A percentile compares a stretch with the other conserved stretches of the same genome.
These are phyloP conservation scores for Pseudogymnoascus sp. DNA, from an alignment of 2,329 filamentous ascomycete genomes.

Conservation along the genomic window DNA sequence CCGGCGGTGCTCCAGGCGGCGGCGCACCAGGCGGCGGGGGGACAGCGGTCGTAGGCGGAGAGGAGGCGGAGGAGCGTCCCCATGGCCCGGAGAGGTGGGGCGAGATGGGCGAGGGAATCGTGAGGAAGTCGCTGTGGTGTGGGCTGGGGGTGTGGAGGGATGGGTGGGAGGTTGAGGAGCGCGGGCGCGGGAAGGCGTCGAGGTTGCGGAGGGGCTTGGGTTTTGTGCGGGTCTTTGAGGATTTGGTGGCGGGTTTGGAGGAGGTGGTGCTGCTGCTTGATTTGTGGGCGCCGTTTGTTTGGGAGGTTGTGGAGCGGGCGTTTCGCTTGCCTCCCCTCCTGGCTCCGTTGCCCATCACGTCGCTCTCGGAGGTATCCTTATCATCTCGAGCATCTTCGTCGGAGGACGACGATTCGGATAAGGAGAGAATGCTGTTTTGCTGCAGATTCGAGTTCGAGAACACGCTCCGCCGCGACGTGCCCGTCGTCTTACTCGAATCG, in stretches of 20 bases:
- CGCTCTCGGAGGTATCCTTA: neutral
- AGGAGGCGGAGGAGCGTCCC: neutral
- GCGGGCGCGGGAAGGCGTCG: neutral
- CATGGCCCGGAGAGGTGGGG: neutral
- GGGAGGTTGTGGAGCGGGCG: too few species aligned
- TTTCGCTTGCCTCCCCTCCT: neutral
- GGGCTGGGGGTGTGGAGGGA: neutral
- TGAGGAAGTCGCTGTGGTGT: neutral
- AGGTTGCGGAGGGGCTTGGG: neutral
- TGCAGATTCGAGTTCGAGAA: slow-evolving; percentile 25
- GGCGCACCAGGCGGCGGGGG: neutral
- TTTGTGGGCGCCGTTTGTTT: neutral
- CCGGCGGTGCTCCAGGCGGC: neutral
- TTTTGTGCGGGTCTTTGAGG: neutral
- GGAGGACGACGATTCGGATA: slow-evolving; percentile 15
- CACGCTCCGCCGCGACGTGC: slow-evolving; percentile 24
- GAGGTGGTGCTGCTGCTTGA: neutral
- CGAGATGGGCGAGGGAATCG: neutral
- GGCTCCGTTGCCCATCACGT: neutral
- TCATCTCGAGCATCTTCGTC: neutral
- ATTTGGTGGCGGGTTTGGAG: neutral
- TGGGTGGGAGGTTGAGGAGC: neutral
- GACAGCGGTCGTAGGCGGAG: neutral
- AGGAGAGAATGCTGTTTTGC: slow-evolving; percentile 26
- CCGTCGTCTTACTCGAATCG: slow-evolving; percentile 26